phyloP scores from a whole-genome alignment of 768 basidiomycete genomes.

The Cyclocybe cylindracea region DNA sequence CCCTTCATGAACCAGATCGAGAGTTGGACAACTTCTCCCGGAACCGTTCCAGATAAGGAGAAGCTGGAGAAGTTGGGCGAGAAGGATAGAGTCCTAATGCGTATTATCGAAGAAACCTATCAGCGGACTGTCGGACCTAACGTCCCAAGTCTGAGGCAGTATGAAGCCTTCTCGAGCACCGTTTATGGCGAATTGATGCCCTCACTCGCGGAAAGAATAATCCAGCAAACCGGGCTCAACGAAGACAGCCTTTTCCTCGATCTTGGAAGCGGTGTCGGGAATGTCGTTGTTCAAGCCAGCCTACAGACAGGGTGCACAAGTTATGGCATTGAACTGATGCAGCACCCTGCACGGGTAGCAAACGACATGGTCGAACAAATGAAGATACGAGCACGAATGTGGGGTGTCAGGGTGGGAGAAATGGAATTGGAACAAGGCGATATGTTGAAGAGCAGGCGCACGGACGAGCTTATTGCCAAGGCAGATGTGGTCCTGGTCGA shows the following conservation, averaged over 20 bases:
- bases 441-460: constrained; percentile 70
- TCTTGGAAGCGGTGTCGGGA: constrained; percentile 85
- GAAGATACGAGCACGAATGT: constrained; percentile 80
- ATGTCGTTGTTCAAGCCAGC: constrained; percentile 80
- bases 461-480: constrained; percentile 67
- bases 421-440: constrained; percentile 84
- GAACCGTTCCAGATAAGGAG: constrained; percentile 54
- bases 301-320: constrained; percentile 78
- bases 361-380: constrained; percentile 74
- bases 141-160: constrained; percentile 76
- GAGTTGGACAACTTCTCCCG: constrained; percentile 43
- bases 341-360: constrained; percentile 80
- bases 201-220: constrained; percentile 73
- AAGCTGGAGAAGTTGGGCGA: too few species aligned
- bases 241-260: constrained; percentile 76
- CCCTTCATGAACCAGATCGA: constrained; percentile 46
- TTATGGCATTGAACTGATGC: constrained; percentile 80
- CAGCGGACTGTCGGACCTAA: constrained; percentile 92
- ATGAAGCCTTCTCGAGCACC: constrained; percentile 81
- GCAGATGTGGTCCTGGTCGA: constrained; percentile 94
- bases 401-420: constrained; percentile 79
- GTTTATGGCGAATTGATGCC: constrained; percentile 93
- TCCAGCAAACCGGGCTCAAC: constrained; percentile 53
- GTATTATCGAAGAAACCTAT: constrained; percentile 88
- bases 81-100: constrained; percentile 50